Evolutionary conservation across 805 yeast genomes (phyloP).

Genomic region (Jamesozyma rosinii): DNA sequence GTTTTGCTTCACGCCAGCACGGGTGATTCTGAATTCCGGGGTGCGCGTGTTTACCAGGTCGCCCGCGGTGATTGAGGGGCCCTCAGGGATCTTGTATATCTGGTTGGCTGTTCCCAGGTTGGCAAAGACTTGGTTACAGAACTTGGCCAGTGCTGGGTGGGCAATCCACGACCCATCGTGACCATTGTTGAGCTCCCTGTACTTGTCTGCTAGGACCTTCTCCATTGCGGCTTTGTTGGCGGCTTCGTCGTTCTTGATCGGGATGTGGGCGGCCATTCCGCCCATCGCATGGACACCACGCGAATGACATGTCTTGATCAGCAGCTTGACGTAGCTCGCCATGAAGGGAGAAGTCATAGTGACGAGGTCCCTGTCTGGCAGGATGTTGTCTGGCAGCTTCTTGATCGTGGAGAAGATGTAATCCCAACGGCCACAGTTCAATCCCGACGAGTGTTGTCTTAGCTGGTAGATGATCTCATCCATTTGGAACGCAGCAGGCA

Average conservation of each 20-base stretch:
- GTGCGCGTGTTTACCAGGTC: constrained; percentile 59
- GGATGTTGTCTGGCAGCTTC: constrained; percentile 52
- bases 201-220: constrained; percentile 65
- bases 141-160: constrained; percentile 71
- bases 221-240: constrained; percentile 60
- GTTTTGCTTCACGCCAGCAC: constrained; percentile 61
- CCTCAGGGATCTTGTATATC: constrained; percentile 41
- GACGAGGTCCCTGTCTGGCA: constrained; percentile 74
- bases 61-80: constrained; percentile 38
- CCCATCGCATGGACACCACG: constrained; percentile 83
- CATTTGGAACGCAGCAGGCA: constrained; percentile 82
- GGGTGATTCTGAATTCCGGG: constrained; percentile 54
- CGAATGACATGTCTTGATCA: constrained; percentile 65
- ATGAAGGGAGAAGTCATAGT: constrained; percentile 77
- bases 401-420: constrained; percentile 76
- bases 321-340: constrained; percentile 64
- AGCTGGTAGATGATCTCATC: constrained; percentile 74
- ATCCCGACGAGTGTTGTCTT: constrained; percentile 68
- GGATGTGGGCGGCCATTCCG: constrained; percentile 85
- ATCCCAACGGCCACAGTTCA: constrained; percentile 88
- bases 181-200: constrained; percentile 67
- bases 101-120: constrained; percentile 82
- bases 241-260: constrained; percentile 60
- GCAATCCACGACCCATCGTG: constrained; percentile 90
- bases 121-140: constrained; percentile 63